Evolutionary conservation across 2,329 filamentous ascomycete genomes (phyloP).

Genomic region (Neopestalotiopsis clavispora): DNA sequence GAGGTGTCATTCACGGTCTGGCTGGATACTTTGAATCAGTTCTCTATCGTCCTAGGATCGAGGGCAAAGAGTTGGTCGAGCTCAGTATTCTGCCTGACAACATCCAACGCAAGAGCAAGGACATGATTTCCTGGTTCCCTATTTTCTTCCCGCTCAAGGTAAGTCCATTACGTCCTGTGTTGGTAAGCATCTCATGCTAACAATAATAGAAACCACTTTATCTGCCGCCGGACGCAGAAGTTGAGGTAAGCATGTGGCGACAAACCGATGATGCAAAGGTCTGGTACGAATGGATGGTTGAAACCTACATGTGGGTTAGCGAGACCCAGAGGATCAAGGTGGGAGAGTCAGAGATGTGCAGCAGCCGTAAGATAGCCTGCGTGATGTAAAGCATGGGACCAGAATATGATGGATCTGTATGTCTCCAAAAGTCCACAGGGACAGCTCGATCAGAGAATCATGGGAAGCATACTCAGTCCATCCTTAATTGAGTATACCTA

Average conservation of each 20-base stretch:
- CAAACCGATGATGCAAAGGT: constrained; percentile 95
- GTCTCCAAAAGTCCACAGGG: no score
- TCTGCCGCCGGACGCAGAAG: constrained; percentile 81
- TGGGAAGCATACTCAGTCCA: not conserved
- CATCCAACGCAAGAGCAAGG: constrained; percentile 90
- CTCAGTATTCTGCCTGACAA: constrained; percentile 91
- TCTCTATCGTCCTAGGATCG: constrained; percentile 68
- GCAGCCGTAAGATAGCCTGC: constrained; percentile 71
- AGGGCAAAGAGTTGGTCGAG: constrained; percentile 67
- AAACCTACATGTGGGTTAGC: constrained; percentile 74
- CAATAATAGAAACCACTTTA: constrained; percentile 76
- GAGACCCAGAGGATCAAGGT: constrained; percentile 68
- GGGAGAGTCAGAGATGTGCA: constrained; percentile 69
- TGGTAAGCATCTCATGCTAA: not conserved
- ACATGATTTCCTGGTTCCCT: constrained; percentile 99
- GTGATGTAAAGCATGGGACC: constrained; percentile 60
- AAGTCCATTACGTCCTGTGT: constrained; percentile 34
- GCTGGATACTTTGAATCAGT: constrained; percentile 97
- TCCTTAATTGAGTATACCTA: not conserved
- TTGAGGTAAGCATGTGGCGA: constrained; percentile 93
- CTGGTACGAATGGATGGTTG: constrained; percentile 98
- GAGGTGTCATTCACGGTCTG: constrained; percentile 87
- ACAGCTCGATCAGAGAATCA: no score
- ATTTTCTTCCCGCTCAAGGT: constrained; percentile 98
- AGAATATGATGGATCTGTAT: not conserved